Conservation (phyloP, 768 basidiomycete species). For the Xerocomellus chrysenteron region DNA sequence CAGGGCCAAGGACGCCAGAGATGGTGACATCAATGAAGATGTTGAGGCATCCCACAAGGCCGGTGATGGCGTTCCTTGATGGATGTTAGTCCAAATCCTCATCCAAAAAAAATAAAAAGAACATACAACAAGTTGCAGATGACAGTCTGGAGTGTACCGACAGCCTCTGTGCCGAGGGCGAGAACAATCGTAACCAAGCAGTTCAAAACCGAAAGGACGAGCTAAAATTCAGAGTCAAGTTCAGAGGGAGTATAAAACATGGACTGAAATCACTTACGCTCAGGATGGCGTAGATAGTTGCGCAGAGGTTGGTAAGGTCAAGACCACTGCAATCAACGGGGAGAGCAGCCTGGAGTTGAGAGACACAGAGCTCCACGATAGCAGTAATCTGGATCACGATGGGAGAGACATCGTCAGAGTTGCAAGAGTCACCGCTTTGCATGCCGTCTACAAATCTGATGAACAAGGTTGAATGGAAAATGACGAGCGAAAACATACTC, state of each 20-base stretch:
- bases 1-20: conserved; percentile 6
- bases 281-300: conserved; percentile 5
- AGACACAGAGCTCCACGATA: conserved; percentile 1
- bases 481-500: background rate
- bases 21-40: conserved; percentile 3
- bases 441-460: background rate
- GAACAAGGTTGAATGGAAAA: background rate
- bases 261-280: background rate
- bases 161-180: background rate
- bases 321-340: conserved; percentile 8
- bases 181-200: conserved; percentile 5
- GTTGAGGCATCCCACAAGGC: conserved; percentile 14
- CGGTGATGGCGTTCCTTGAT: background rate
- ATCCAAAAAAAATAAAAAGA: background rate
- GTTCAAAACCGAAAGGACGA: conserved; percentile 5
- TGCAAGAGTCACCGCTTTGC: conserved; percentile 1
- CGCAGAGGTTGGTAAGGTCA: conserved; percentile 4
- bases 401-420: conserved; percentile 2
- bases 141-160: background rate
- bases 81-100: background rate
- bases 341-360: conserved; percentile 7
- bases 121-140: conserved; percentile 18
- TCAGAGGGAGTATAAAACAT: rapidly evolving
- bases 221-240: background rate
- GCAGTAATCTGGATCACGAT: conserved; percentile 14